These are phyloP conservation scores for Aspergillus tamarii DNA, from an alignment of 2,329 filamentous ascomycete species.

Conservation along the genomic window DNA sequence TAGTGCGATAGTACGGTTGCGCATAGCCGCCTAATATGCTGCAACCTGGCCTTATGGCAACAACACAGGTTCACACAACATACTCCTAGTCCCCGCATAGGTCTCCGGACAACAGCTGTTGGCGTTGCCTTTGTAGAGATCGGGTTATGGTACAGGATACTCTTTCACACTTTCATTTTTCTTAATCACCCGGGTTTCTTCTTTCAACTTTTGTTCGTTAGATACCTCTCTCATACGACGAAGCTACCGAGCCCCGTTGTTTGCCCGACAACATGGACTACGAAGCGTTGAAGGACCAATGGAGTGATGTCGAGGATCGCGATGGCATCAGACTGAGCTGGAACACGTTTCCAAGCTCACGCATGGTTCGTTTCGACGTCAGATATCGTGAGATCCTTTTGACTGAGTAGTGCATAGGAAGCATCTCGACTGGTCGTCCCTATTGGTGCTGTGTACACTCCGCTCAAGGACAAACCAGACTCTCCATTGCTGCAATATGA, in stretches of 20 bases:
- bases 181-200: slow-evolving; percentile 25
- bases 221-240: slow-evolving; percentile 29
- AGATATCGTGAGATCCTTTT: slow-evolving; percentile 16
- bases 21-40: slow-evolving; percentile 41
- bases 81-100: slow-evolving; percentile 33
- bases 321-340: slow-evolving; percentile 96
- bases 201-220: slow-evolving; percentile 21
- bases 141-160: slow-evolving; percentile 36
- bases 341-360: slow-evolving; percentile 98
- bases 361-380: slow-evolving; percentile 70
- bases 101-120: slow-evolving; percentile 34
- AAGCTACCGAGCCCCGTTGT: slow-evolving; percentile 26
- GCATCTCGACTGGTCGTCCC: slow-evolving; percentile 92
- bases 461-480: slow-evolving; percentile 88
- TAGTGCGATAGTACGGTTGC: slow-evolving; percentile 35
- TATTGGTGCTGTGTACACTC: slow-evolving; percentile 94
- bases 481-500: slow-evolving; percentile 91
- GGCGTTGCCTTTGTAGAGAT: slow-evolving; percentile 33
- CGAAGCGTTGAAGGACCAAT: slow-evolving; percentile 91
- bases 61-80: slow-evolving; percentile 40
- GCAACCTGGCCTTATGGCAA: slow-evolving; percentile 51
- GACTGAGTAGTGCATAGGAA: slow-evolving; percentile 64
- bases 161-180: slow-evolving; percentile 22
- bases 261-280: slow-evolving; percentile 72
- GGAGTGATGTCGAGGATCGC: slow-evolving; percentile 93